Evolutionary conservation across 345 rosid genomes (phyloP), one percentile per base, ranked within the genome.

Genomic region (Sisymbrium altissimum): DNA sequence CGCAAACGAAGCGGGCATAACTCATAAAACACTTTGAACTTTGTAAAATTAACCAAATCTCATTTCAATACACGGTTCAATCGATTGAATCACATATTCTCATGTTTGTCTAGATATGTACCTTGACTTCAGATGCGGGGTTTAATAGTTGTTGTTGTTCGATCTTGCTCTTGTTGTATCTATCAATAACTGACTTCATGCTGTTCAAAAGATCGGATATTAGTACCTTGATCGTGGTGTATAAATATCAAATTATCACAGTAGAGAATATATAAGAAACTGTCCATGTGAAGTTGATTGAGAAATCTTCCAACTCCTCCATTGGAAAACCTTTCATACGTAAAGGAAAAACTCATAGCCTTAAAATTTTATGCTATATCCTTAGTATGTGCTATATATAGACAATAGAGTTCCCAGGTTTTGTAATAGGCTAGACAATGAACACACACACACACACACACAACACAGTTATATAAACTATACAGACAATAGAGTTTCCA

Each of bases 111-210:
- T 50, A 43, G 48, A 58, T 55, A 40, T 50, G 64, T 52, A 89
- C 97, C 91, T 91, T 86, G 70, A 80, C 83, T 81, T 89, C 93
- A 27, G 91, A 83, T 66, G 81, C 55, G 15, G 90, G 86, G 81
- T 80, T 85, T 64, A 71, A 49, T 59, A 80, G 35, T 62, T 85
- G 91, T 64, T 83, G 85, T 17, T 81, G 84, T 45, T 84, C 96
- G 58, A 83, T 86, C 84, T 86, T 91, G 75, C 72, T 64, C 66
- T 65, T 83, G 81, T 72, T 85, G 76, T 86, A 91, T 70, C 89
- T 80, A 41, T 91, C 97, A 33, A 87, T 80, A 58, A 83, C 71
- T 32, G 87, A 74, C 74, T 81, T 84, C 89, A 89, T 86, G 81
- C 97, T 91, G 88, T 36, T 77, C 21, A 53, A 64, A 62, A 36